Conservation (phyloP, 2,329 filamentous ascomycete species). For the Sarocladium oryzae region DNA sequence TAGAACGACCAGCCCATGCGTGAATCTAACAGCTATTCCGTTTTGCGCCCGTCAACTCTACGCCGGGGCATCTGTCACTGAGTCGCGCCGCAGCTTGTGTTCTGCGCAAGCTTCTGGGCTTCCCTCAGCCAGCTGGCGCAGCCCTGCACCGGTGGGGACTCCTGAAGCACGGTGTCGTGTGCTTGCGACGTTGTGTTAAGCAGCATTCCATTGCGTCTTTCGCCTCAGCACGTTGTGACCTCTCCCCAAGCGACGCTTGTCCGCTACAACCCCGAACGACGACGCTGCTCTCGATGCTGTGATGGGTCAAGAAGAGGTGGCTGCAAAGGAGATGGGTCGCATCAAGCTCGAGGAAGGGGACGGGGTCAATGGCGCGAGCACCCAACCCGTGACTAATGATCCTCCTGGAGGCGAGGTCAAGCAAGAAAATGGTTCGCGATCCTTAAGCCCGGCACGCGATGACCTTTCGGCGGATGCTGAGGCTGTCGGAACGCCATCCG, state of each 20-base stretch:
- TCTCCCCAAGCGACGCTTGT: background rate
- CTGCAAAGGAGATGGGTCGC: constrained; percentile 34
- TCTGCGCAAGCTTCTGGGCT: background rate
- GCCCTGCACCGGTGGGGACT: background rate
- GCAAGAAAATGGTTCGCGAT: constrained; percentile 27
- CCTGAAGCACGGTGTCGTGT: background rate
- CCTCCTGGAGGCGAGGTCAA: constrained; percentile 19
- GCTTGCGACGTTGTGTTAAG: background rate
- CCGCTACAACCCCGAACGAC: background rate
- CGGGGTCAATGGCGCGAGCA: constrained; percentile 26
- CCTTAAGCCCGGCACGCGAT: constrained; percentile 36
- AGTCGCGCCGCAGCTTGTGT: background rate
- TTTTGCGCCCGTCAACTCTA: background rate
- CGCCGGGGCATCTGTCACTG: background rate
- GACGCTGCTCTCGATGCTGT: constrained; percentile 14
- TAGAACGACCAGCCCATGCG: background rate
- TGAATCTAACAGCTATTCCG: background rate
- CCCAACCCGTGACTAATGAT: constrained; percentile 32
- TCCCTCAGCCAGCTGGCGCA: background rate
- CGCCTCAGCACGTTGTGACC: background rate
- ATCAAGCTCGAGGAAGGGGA: constrained; percentile 36
- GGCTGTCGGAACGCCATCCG: constrained; percentile 41
- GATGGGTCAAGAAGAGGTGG: constrained; percentile 37
- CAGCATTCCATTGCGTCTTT: background rate
- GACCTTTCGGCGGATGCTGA: constrained; percentile 40